phyloP scores from a whole-genome alignment of 2,329 filamentous ascomycete species.

The Xylaria multiplex region DNA sequence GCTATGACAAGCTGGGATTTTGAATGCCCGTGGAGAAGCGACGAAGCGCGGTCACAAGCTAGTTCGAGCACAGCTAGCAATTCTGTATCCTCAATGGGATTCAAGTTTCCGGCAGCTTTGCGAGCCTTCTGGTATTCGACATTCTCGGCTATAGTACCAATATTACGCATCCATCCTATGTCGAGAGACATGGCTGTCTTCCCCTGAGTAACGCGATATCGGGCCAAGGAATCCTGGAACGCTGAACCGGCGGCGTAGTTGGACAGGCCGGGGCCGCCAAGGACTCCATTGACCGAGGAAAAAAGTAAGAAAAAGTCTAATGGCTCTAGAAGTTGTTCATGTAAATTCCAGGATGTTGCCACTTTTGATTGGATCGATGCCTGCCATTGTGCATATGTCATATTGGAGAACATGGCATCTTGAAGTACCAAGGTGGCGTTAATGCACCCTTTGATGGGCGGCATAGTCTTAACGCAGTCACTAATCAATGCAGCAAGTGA shows the following conservation, averaged over 20 bases:
- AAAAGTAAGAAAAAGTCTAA: slow-evolving; percentile 40
- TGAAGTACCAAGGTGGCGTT: slow-evolving; percentile 26
- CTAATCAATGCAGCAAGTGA: no score
- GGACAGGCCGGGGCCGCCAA: slow-evolving; percentile 12
- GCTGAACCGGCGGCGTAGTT: slow-evolving; percentile 37
- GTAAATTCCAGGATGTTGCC: slow-evolving; percentile 35
- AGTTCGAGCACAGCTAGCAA: no score
- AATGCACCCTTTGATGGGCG: slow-evolving; percentile 32
- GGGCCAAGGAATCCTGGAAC: slow-evolving; percentile 34
- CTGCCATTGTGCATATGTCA: slow-evolving; percentile 36
- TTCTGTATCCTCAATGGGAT: no score
- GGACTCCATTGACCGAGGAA: slow-evolving; percentile 25
- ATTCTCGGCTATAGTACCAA: neutral
- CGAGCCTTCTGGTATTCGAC: no score
- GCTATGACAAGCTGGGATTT: no score
- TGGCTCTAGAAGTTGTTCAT: slow-evolving; percentile 8
- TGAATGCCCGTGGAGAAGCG: no score
- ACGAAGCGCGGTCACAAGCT: no score
- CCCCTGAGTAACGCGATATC: neutral
- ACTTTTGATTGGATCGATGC: slow-evolving; percentile 31
- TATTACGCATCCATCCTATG: neutral
- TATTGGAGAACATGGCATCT: slow-evolving; percentile 34
- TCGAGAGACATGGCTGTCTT: neutral
- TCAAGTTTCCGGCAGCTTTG: no score
- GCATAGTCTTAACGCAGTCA: neutral